Conservation (phyloP, 257 asterid species). For the Coffea canephora region DNA sequence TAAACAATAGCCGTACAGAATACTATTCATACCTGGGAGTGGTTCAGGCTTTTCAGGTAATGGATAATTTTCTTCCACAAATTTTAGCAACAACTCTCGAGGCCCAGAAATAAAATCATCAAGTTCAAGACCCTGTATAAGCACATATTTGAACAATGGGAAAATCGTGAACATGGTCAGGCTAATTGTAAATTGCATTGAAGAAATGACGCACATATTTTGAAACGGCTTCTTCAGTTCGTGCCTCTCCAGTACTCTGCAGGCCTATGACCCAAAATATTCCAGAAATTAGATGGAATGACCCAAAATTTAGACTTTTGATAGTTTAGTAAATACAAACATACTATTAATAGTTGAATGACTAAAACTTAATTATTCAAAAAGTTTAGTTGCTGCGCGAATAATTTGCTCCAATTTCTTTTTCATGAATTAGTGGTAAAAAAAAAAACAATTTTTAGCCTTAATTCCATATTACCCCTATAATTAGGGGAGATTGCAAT, state of each 20-base stretch:
- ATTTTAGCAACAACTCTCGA: slow-evolving; percentile 89
- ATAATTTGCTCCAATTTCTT: too few species aligned
- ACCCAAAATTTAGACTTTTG: too few species aligned
- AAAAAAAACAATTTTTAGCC: too few species aligned
- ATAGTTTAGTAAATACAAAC: too few species aligned
- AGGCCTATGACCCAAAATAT: slow-evolving; percentile 89
- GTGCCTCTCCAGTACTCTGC: slow-evolving; percentile 99
- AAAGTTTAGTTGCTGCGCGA: too few species aligned
- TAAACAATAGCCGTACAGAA: neutral
- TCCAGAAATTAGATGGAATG: too few species aligned
- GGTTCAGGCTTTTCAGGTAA: slow-evolving; percentile 95
- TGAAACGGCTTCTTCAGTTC: slow-evolving; percentile 92
- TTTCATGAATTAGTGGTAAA: too few species aligned
- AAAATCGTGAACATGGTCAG: neutral
- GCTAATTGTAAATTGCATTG: slow-evolving; percentile 2
- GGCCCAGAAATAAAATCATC: slow-evolving; percentile 99
- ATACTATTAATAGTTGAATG: too few species aligned
- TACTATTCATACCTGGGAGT: slow-evolving; percentile 56
- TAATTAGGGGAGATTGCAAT: too few species aligned
- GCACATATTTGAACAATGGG: neutral
- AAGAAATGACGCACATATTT: slow-evolving; percentile 66
- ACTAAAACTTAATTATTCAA: too few species aligned
- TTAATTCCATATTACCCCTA: too few species aligned
- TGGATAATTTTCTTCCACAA: slow-evolving; percentile 95
- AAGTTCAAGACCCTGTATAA: slow-evolving; percentile 76